Conservation (phyloP, 495 filamentous ascomycete genomes). For the Penicillium chermesinum region DNA sequence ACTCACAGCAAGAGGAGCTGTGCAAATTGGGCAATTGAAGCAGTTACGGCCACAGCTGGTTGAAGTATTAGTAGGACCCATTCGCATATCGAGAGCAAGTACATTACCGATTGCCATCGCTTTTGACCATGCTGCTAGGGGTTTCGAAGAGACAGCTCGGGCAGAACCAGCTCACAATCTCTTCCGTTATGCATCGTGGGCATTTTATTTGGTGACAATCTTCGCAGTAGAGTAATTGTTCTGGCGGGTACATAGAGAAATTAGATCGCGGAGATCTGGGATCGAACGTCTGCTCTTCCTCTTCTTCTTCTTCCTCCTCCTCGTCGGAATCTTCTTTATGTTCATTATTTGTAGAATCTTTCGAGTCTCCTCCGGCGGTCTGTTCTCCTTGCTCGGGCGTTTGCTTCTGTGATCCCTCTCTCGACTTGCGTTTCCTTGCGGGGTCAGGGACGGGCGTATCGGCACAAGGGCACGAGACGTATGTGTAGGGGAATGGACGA, state of each 20-base stretch:
- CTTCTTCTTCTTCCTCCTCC: constrained; percentile 46
- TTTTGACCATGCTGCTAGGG: constrained; percentile 80
- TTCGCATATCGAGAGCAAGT: not conserved
- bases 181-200: constrained; percentile 83
- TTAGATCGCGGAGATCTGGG: constrained; percentile 77
- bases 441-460: constrained; percentile 47
- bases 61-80: constrained; percentile 9
- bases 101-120: constrained; percentile 86
- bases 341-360: not conserved
- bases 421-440: constrained; percentile 35
- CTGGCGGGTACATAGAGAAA: constrained; percentile 87
- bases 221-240: constrained; percentile 91
- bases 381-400: constrained; percentile 29
- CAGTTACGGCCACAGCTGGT: constrained; percentile 86
- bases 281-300: constrained; percentile 79
- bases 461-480: constrained; percentile 87
- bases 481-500: constrained; percentile 77
- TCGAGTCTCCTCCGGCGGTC: constrained; percentile 18
- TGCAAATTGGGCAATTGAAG: constrained; percentile 88
- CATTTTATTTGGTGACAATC: constrained; percentile 96
- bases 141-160: constrained; percentile 96
- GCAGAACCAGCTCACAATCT: constrained; percentile 90
- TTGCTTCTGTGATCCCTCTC: constrained; percentile 36
- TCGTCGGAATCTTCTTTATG: constrained; percentile 1
- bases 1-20: constrained; percentile 70